Evolutionary conservation across 768 basidiomycete species (phyloP), one percentile per base, ranked within the genome.

Genomic region (Suillus clintonianus): DNA sequence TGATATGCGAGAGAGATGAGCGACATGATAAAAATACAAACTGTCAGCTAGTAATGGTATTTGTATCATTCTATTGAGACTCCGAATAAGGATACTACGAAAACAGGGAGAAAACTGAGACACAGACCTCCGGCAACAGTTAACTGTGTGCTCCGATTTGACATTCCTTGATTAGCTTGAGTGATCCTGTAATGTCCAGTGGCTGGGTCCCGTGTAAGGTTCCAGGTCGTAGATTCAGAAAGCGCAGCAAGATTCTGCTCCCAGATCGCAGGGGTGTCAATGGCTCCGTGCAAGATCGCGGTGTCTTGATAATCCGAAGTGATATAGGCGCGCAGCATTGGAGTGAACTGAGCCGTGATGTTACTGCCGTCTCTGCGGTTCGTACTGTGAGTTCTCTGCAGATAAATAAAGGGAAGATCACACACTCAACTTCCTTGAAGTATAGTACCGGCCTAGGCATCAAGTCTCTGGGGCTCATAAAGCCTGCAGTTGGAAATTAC

Each of bases 381-480:
- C 14, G 11, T 9, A 34, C 2, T 30, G 47, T 53, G 32, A 57
- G 6, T 56, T 60, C 5, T 14, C 5, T 36, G 17, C 8, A 19
- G 4, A 60, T 42, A 7, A 24, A 57, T n/a, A 53, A 17, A 42
- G 14, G 32, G 22, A n/a, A 53, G 5, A 48, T 22, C 11, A 56
- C 59, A 36, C 4, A 60, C 50, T 27, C 50, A 3, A 60, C 30
- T 27, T 60, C 50, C 43, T 56, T 60, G 50, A 57, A 60, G 50
- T 57, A 56, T 11, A 60, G 10, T 3, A 27, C 17, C 0, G 59
- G 50, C 19, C 30, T 56, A 37, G 50, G 37, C 37, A 56, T 56
- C 36, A 19, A 27, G 5, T 56, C 24, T 56, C 37, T 24, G 10
- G 24, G 55, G 14, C 9, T 17, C 24, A 27, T 56, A 11, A 56